These are phyloP conservation scores for Calonectria pteridis DNA, from an alignment of 2,329 filamentous ascomycete genomes.

Conservation along the genomic window DNA sequence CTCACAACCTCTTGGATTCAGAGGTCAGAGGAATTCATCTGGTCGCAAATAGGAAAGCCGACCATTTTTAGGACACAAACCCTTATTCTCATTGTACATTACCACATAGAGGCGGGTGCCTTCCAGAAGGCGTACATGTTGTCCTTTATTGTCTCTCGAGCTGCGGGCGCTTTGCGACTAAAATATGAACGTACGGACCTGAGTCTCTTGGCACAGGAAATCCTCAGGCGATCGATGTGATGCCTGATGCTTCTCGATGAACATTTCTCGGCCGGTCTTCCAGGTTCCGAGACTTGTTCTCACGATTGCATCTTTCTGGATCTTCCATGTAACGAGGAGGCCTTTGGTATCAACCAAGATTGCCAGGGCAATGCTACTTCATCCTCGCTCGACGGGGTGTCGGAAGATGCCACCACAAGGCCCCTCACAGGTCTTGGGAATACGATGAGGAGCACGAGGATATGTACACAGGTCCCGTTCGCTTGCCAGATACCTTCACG, in stretches of 20 bases:
- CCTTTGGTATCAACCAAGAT: slow-evolving; percentile 37
- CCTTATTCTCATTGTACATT: slow-evolving; percentile 46
- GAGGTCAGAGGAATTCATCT: slow-evolving; percentile 59
- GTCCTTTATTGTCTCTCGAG: slow-evolving; percentile 43
- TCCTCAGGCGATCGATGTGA: slow-evolving; percentile 47
- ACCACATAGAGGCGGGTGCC: slow-evolving; percentile 44
- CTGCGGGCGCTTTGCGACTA: slow-evolving; percentile 46
- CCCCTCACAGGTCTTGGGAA: slow-evolving; percentile 66
- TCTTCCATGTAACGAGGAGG: slow-evolving; percentile 45
- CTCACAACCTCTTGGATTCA: slow-evolving; percentile 54
- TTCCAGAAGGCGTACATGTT: slow-evolving; percentile 52
- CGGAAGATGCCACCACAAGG: slow-evolving; percentile 62
- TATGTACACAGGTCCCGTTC: slow-evolving; percentile 60
- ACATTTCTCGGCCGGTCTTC: slow-evolving; percentile 46
- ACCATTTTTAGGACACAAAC: slow-evolving; percentile 60
- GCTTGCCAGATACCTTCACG: slow-evolving; percentile 63
- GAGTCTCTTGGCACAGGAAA: slow-evolving; percentile 40
- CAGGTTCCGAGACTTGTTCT: slow-evolving; percentile 47
- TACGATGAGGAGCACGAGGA: slow-evolving; percentile 61
- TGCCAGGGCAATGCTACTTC: background rate
- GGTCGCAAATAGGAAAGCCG: slow-evolving; percentile 59
- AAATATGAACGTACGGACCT: slow-evolving; percentile 46
- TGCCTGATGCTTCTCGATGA: slow-evolving; percentile 44
- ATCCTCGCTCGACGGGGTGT: background rate
- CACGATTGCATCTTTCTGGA: slow-evolving; percentile 46